Percentiles rank a stretch among this genome's conserved stretches.
Evolutionary conservation across 2,329 filamentous ascomycete genomes (phyloP).

Genomic region (Penicillium aurantiogriseum): DNA sequence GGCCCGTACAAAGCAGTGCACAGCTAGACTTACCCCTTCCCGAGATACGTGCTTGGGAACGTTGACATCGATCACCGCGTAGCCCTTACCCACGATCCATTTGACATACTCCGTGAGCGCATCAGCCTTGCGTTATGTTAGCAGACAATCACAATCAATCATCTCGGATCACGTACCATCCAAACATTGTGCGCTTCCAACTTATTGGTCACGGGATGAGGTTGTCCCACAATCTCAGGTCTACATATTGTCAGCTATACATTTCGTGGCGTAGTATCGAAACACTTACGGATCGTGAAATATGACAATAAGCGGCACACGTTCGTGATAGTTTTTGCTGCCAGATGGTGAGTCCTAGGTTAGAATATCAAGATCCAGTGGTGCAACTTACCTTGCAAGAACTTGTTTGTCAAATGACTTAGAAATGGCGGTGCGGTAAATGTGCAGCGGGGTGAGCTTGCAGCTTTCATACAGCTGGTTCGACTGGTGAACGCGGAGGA

Average conservation of each 20-base stretch:
- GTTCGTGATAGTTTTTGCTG: conserved; percentile 63
- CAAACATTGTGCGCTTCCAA: conserved; percentile 83
- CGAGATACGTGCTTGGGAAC: conserved; percentile 74
- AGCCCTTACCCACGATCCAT: conserved; percentile 74
- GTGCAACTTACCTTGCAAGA: conserved; percentile 62
- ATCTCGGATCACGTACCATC: conserved; percentile 62
- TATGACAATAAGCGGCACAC: conserved; percentile 72
- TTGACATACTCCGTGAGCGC: conserved; percentile 75
- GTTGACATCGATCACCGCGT: conserved; percentile 88
- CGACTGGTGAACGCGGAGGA: conserved; percentile 75
- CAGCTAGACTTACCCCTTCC: conserved; percentile 52
- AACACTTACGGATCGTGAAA: conserved; percentile 80
- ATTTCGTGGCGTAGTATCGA: neutral
- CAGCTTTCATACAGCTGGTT: conserved; percentile 68
- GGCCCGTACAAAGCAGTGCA: neutral
- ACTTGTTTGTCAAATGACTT: conserved; percentile 84
- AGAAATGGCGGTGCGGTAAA: conserved; percentile 70
- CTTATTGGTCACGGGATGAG: conserved; percentile 67
- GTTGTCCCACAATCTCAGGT: conserved; percentile 67
- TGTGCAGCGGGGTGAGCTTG: conserved; percentile 75
- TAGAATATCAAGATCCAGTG: conserved; percentile 1
- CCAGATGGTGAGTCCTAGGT: neutral
- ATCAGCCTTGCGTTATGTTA: conserved; percentile 64
- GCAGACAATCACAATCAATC: conserved; percentile 14
- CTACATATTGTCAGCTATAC: conserved; percentile 41